Evolutionary conservation across 495 filamentous ascomycete genomes (phyloP).

Genomic region (Penicillium coffeae): DNA sequence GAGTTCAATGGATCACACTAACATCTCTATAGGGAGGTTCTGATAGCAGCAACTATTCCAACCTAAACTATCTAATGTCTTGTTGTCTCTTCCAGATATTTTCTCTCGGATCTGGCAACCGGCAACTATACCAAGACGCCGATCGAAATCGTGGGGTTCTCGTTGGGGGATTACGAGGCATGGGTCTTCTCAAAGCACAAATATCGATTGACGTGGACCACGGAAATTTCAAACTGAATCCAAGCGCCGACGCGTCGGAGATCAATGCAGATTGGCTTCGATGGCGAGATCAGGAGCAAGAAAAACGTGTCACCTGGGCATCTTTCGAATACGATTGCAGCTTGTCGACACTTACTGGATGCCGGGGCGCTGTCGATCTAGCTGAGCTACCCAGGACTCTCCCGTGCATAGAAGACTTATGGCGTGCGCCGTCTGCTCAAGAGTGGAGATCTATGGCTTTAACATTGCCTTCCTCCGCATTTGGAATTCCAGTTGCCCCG

Average conservation of each 20-base stretch:
- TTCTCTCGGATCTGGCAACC: background rate
- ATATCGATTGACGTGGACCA: background rate
- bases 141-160: background rate
- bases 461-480: background rate
- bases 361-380: background rate
- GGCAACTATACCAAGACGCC: background rate
- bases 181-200: background rate
- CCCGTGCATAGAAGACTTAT: background rate
- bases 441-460: background rate
- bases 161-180: background rate
- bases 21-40: background rate
- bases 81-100: background rate
- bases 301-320: background rate
- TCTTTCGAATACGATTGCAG: background rate
- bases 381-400: background rate
- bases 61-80: background rate
- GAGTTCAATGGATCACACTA: background rate
- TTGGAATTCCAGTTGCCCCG: background rate
- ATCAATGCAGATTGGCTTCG: background rate
- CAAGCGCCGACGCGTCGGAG: background rate
- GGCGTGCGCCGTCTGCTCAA: background rate
- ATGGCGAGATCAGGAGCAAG: background rate
- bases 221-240: background rate
- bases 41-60: background rate
- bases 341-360: background rate